These are phyloP conservation scores for Chlorella ohadii DNA, from an alignment of 139 green algal species.

Conservation along the genomic window DNA sequence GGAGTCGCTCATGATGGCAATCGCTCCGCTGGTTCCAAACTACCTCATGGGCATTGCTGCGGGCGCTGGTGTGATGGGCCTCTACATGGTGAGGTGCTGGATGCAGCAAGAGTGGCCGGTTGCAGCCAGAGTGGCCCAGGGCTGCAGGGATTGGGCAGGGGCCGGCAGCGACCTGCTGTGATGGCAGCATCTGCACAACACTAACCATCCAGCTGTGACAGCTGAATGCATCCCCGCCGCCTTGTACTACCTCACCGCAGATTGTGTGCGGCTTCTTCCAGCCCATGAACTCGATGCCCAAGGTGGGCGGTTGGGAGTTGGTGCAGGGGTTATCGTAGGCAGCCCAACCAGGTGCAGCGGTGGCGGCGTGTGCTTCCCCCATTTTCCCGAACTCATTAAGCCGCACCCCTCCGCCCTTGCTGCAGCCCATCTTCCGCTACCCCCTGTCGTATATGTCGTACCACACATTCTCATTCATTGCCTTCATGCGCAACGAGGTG, in stretches of 20 bases:
- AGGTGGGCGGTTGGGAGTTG: background rate
- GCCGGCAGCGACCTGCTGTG: too few relatives aligned
- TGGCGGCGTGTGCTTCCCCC: too few relatives aligned
- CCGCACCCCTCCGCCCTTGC: background rate
- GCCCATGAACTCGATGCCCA: conserved; percentile 56
- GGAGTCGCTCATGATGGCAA: conserved; percentile 71
- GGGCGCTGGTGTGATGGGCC: conserved; percentile 68
- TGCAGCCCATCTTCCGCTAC: conserved; percentile 69
- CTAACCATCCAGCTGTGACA: too few relatives aligned
- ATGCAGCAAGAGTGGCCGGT: too few relatives aligned
- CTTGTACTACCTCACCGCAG: too few relatives aligned
- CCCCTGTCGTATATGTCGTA: conserved; percentile 72
- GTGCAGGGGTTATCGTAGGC: background rate
- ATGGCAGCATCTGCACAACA: too few relatives aligned
- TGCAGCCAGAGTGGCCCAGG: too few relatives aligned
- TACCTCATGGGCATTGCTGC: conserved; percentile 75
- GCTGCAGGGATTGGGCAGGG: too few relatives aligned
- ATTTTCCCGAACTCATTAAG: too few relatives aligned
- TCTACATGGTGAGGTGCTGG: conserved; percentile 58
- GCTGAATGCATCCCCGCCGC: too few relatives aligned
- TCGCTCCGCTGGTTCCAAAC: conserved; percentile 56
- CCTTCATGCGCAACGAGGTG: conserved; percentile 65
- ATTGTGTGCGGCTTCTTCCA: conserved; percentile 67
- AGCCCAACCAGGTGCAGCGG: background rate
- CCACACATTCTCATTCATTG: conserved; percentile 72